These are phyloP conservation scores for Pilasporangium apinafurcum DNA, from an alignment of 352 stramenopile genomes.

Conservation along the genomic window DNA sequence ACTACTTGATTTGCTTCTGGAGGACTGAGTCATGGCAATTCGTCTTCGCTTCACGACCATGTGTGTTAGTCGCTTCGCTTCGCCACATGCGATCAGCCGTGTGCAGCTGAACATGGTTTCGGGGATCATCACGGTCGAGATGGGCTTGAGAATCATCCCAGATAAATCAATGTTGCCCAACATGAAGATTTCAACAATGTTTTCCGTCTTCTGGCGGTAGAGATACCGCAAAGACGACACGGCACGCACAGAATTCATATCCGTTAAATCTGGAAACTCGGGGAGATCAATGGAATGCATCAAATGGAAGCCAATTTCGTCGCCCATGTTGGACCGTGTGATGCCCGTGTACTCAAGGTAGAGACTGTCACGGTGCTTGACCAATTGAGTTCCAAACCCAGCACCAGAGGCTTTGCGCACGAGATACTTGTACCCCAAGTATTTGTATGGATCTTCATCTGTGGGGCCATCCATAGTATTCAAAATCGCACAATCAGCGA, in stretches of 20 bases:
- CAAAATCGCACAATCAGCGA: conserved; percentile 56
- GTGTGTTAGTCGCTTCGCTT: conserved; percentile 46
- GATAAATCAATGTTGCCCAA: conserved; percentile 41
- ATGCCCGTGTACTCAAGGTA: conserved; percentile 55
- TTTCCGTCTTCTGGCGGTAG: conserved; percentile 44
- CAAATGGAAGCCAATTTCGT: conserved; percentile 58
- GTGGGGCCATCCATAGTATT: conserved; percentile 46
- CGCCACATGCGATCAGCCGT: conserved; percentile 35
- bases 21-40: no score
- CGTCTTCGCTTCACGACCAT: conserved; percentile 38
- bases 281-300: conserved; percentile 64
- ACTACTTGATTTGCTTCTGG: conserved; percentile 19
- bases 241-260: conserved; percentile 48
- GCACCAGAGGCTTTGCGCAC: conserved; percentile 39
- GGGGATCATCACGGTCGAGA: conserved; percentile 32
- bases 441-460: conserved; percentile 34
- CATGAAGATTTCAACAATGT: conserved; percentile 58
- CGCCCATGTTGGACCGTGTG: conserved; percentile 24
- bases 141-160: conserved; percentile 26
- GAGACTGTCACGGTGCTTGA: conserved; percentile 51
- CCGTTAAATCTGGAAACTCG: conserved; percentile 36
- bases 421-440: conserved; percentile 68
- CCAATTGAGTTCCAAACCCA: conserved; percentile 19
- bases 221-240: conserved; percentile 46
- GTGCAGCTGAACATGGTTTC: conserved; percentile 41